A percentile compares a stretch with the other conserved stretches of the same genome.
phyloP scores from a whole-genome alignment of 768 basidiomycete species.

The Mycena latifolia region DNA sequence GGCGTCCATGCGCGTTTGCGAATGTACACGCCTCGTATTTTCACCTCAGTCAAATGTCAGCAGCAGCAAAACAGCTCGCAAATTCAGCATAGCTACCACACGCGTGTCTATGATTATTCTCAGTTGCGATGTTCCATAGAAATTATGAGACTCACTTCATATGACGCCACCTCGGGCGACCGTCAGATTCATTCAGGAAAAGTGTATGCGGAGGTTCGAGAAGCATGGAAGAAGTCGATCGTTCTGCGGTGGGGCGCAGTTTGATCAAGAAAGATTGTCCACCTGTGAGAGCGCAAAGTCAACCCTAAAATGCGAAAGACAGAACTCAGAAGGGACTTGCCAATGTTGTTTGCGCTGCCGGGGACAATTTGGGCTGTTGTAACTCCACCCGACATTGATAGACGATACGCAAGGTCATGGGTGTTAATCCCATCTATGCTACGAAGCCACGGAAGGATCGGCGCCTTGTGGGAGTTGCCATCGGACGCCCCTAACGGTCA shows the following conservation, averaged over 20 bases:
- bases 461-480: conserved; percentile 64
- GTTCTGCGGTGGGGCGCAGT: conserved; percentile 72
- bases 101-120: conserved; percentile 65
- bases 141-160: conserved; percentile 66
- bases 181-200: conserved; percentile 47
- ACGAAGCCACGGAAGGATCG: conserved; percentile 71
- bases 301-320: background rate
- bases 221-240: conserved; percentile 72
- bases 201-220: conserved; percentile 78
- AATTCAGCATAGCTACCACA: conserved; percentile 59
- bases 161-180: conserved; percentile 69
- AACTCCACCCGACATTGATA: conserved; percentile 75
- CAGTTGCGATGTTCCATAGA: background rate
- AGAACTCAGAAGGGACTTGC: conserved; percentile 43
- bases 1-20: conserved; percentile 68
- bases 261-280: conserved; percentile 87
- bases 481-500: conserved; percentile 58
- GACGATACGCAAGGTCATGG: conserved; percentile 71
- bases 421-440: conserved; percentile 84
- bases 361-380: conserved; percentile 82
- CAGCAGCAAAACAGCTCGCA: conserved; percentile 39
- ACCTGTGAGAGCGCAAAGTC: conserved; percentile 48
- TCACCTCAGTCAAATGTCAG: conserved; percentile 49
- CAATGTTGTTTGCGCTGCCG: conserved; percentile 73
- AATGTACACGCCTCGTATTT: conserved; percentile 61